A percentile compares a stretch with the other conserved stretches of the same genome.
Evolutionary conservation across 2,329 filamentous ascomycete genomes (phyloP).

Genomic region (Cryoendolithus antarcticus): DNA sequence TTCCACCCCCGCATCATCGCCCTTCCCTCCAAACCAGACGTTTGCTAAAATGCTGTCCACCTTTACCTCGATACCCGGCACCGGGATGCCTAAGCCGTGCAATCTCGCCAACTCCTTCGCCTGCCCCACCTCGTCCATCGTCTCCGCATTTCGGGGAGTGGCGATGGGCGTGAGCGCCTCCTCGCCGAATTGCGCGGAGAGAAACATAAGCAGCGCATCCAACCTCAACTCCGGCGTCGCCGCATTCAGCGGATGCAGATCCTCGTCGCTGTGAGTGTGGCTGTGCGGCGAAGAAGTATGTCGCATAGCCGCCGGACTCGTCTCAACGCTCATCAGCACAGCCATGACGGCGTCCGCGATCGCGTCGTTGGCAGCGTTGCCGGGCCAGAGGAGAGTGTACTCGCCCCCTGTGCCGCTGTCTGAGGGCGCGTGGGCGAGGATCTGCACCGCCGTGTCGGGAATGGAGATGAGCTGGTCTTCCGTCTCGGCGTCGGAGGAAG

Average conservation of each 20-base stretch:
- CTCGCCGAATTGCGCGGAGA: conserved; percentile 88
- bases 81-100: conserved; percentile 74
- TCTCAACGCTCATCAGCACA: conserved; percentile 83
- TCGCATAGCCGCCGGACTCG: conserved; percentile 86
- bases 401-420: conserved; percentile 36
- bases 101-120: conserved; percentile 62
- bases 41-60: conserved; percentile 79
- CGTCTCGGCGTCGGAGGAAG: no score
- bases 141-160: conserved; percentile 38
- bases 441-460: no score
- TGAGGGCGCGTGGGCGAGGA: no score
- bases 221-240: conserved; percentile 64
- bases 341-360: conserved; percentile 97
- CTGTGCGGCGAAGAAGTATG: conserved; percentile 46
- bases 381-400: conserved; percentile 91
- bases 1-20: conserved; percentile 56
- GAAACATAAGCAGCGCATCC: conserved; percentile 80
- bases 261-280: conserved; percentile 26
- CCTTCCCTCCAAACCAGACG: conserved; percentile 54
- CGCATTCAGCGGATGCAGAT: conserved; percentile 3
- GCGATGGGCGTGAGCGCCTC: conserved; percentile 71
- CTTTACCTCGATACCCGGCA: conserved; percentile 75
- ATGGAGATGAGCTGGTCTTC: no score
- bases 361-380: conserved; percentile 92
- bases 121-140: conserved; percentile 36